Evolutionary conservation across 257 asterid genomes (phyloP), one percentile per base, ranked within the genome.

Genomic region (Marsdenia floribunda): DNA sequence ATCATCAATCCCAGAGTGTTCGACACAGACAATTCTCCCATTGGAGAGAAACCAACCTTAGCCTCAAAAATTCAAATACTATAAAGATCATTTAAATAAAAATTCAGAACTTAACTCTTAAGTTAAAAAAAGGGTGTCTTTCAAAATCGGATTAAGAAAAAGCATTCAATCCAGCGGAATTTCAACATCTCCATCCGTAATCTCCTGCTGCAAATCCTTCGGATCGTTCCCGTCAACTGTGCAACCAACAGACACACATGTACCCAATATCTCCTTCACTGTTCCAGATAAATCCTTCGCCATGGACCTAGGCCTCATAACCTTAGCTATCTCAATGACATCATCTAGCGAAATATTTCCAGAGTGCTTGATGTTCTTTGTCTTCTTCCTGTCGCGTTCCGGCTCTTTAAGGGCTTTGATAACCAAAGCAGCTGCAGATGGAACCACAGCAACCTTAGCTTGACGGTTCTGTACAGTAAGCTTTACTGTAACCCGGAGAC

Each of bases 321-420:
- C 61, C 57, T 86, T 87, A 0, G 91, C 90, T 50, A 90, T 90
- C 84, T 90, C 96, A 4, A 86, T 79, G 5, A 88, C 89, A 42
- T 89, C 91, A 22, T 87, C 91, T 16, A 89, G 82, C 9, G 91
- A 81, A 6, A 90, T 90, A 22, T 88, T 90, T 0, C 93, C 93
- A 8, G 76, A 84, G 40, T 90, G 96, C 73, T 86, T 90, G 64
- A 88, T 90, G 37, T 90, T 90, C 81, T 90, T 88, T 0, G 84
- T 79, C 85, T 90, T 90, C 81, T 90, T 90, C 2, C 96, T 67
- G 73, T 90, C 96, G 0, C 91, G 83, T 68, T 90, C 93, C 3
- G 93, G 93, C 84, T 90, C 92, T 82, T 90, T 90, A 15, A 88
- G 85, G 15, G 96, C 92, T 83, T 90, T 88, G 82, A 90, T 90